Base-by-base conservation (phyloP, 2,329 filamentous ascomycete species). In the Verticillium klebahnii region DNA sequence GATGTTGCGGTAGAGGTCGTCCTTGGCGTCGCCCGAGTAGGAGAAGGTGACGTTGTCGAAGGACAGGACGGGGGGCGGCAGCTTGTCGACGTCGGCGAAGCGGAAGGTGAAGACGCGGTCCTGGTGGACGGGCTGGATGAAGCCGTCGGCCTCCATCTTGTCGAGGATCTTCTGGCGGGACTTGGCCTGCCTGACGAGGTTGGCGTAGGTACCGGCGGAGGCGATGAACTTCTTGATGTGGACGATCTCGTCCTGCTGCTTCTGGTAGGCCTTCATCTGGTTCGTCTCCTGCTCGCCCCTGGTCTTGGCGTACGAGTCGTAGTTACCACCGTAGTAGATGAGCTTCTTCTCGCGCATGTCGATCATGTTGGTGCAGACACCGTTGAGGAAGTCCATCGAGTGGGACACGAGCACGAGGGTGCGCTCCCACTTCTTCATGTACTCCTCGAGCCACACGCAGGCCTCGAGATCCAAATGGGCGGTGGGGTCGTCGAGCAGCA, bases 161-260 rank as follows among this genome's bases (percentile, higher is more conserved):
- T 99, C 95, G 69, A 98, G 85, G 78, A 98, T 98, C 92, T 99
- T 99, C 81, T 99, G 95, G 67, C 95, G 89, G 54, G 95, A 98
- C 85, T 99, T 99, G 79, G 96, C 96, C 81, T 99, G 95, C 77
- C 92, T 87, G 75, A 99, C 95, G 83, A 99, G 85, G 84, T 99
- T 99, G 86, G 96, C 95, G 74, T 99, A 99, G 64, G 95, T 99
- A 93, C 96, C 95, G 62, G 95, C 95, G 65, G 94, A 97, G 73
- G 96, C 95, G 77, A 99, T 99, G 85, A 99, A 99, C 82, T 98
- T 97, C 85, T 99, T 98, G 85, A 99, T 99, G 84, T 99, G 96
- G 69, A 88, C 86, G 77, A 99, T 99, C 83, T 99, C 95, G 66
- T 99, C 95, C 77, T 99, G 95, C 78, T 99, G 95, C 85, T 99